Evolutionary conservation across 202 grass and related monocot genomes (phyloP).

Genomic region (Hordeum pubiflorum): DNA sequence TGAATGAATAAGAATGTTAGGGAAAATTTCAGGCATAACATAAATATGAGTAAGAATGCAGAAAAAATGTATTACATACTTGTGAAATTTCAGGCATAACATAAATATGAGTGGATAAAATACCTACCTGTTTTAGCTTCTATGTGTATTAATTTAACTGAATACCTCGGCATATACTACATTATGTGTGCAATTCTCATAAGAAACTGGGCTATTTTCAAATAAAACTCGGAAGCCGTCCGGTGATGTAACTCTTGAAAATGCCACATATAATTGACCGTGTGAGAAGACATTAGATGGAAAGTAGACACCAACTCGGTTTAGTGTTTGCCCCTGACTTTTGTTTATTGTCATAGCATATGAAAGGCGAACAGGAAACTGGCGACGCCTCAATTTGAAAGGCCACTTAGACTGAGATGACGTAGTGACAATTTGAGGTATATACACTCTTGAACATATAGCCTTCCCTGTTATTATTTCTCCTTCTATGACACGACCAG

Average conservation of each 20-base stretch:
- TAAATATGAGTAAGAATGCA: too few species aligned
- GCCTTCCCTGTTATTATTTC: slow-evolving; percentile 12
- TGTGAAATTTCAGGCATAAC: background rate
- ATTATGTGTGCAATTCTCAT: slow-evolving; percentile 16
- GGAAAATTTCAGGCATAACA: too few species aligned
- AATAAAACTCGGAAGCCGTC: background rate
- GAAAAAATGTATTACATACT: background rate
- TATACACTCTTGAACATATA: background rate
- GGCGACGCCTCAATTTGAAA: background rate
- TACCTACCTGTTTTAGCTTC: background rate
- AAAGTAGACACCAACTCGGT: too few species aligned
- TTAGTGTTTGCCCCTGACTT: background rate
- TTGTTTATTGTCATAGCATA: slow-evolving; percentile 25
- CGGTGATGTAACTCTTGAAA: slow-evolving; percentile 10
- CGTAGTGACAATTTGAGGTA: background rate
- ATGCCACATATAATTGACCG: slow-evolving; percentile 26
- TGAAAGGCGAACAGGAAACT: background rate
- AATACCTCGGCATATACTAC: slow-evolving; percentile 11
- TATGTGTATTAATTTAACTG: background rate
- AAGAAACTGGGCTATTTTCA: background rate
- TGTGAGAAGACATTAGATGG: background rate
- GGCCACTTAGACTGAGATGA: background rate
- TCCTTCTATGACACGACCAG: background rate
- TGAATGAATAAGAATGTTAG: background rate
- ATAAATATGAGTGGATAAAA: too few species aligned